These are phyloP conservation scores for Starmerella scarabaei DNA, from an alignment of 805 yeast species.

Conservation along the genomic window DNA sequence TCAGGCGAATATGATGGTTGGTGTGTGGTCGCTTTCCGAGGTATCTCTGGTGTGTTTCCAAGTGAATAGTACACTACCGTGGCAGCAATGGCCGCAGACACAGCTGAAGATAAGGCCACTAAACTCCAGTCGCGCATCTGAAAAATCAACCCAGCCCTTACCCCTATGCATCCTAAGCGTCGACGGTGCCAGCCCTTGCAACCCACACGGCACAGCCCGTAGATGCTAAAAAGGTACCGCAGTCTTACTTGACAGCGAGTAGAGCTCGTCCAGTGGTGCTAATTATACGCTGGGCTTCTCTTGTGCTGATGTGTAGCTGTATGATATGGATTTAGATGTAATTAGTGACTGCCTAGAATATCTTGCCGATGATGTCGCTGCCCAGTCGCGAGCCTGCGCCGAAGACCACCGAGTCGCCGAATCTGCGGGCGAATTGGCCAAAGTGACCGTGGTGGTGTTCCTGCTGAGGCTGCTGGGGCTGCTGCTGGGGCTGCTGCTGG, in stretches of 20 bases:
- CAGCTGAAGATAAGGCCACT: conserved; percentile 4
- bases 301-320: no score
- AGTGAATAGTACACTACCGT: neutral
- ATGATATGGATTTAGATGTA: no score
- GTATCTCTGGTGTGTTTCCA: neutral
- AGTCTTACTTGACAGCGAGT: no score
- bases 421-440: conserved; percentile 47
- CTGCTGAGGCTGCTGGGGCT: conserved; percentile 18
- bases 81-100: conserved; percentile 4
- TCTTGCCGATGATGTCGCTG: conserved; percentile 51
- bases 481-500: conserved; percentile 19
- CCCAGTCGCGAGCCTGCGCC: conserved; percentile 97
- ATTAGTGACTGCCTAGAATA: conserved; percentile 13
- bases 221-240: no score
- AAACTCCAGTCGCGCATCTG: no score
- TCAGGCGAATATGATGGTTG: conserved; percentile 25
- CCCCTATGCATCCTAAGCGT: no score
- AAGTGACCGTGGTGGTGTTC: conserved; percentile 21
- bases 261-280: no score
- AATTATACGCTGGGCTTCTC: no score
- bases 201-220: no score
- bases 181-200: no score
- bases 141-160: no score
- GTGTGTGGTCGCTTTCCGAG: conserved; percentile 35
- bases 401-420: conserved; percentile 86